Conservation (phyloP, 2,329 filamentous ascomycete genomes). For the Thielaviopsis populi region DNA sequence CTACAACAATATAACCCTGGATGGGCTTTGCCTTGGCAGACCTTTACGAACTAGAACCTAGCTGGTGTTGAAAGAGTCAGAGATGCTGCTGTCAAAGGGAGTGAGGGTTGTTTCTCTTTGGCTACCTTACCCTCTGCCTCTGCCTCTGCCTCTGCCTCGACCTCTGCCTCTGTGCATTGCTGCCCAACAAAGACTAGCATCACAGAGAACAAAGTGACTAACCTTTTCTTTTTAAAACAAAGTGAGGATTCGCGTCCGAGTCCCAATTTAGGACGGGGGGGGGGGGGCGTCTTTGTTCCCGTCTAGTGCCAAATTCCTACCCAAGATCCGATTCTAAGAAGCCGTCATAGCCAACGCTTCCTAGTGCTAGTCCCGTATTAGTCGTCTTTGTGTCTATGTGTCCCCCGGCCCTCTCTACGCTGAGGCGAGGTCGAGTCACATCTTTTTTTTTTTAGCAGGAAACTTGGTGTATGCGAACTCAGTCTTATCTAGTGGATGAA, state of each 20-base stretch:
- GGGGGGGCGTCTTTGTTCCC: background rate
- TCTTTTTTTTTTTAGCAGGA: too few relatives aligned
- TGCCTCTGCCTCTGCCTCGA: background rate
- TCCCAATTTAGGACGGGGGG: background rate
- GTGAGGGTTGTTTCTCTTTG: background rate
- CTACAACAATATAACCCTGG: too few relatives aligned
- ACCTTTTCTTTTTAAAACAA: background rate
- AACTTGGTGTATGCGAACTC: too few relatives aligned
- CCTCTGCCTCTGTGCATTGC: background rate
- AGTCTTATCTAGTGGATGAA: too few relatives aligned
- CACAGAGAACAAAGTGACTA: background rate
- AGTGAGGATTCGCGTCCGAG: too few relatives aligned
- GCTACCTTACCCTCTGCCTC: background rate
- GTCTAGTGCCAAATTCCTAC: background rate
- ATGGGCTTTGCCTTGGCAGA: too few relatives aligned
- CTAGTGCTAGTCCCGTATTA: background rate
- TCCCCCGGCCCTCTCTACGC: too few relatives aligned
- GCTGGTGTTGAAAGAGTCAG: too few relatives aligned
- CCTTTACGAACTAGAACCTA: too few relatives aligned
- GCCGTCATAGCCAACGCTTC: background rate
- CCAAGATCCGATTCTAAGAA: background rate
- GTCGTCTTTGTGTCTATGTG: too few relatives aligned
- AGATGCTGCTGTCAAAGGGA: background rate
- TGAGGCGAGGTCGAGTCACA: too few relatives aligned
- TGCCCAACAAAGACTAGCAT: background rate